Base-by-base conservation (phyloP, 1,139 yeast genomes). In the Scheffersomyces titani region DNA sequence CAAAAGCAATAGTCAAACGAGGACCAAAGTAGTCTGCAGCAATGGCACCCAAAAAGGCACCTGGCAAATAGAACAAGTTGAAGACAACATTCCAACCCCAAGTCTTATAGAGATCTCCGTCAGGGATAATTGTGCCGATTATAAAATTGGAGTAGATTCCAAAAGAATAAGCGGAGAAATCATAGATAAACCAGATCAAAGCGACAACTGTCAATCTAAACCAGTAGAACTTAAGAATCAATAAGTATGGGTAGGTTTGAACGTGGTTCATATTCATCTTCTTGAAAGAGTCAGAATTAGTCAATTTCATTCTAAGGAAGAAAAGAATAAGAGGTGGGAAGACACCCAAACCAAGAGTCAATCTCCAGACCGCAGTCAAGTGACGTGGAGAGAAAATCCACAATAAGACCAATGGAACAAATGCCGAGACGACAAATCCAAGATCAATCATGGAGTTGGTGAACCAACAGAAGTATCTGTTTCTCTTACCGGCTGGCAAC, bases 81-180 rank as follows among this genome's bases (percentile, higher is more conserved):
- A 93, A 83, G 5, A 93, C 94, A 59, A 90, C 90, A 71, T 89
- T 90, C 98, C 98, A 93, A 54, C 98, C 98, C 75, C 92, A 91
- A 22, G 89, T 83, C 70, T 87, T 83, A 74, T 88, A 88, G 60
- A 91, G 73, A 64, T 87, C 84, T 50, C 81, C 82, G 54, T 80
- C 86, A 19, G 49, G 49, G 59, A 90, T 84, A 57, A 91, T 76
- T 50, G 75, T 71, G 45, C 80, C 77, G 62, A 91, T 76, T 61
- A 92, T 90, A 60, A 81, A 80, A 20, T 92, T 76, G 13, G 96
- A 89, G 74, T 88, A 92, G 65, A 90, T 85, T 65, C 97, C 94
- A 70, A 92, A 92, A 0, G 97, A 90, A 72, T 92, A 93, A 13
- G 88, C 84, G 36, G 93, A 86, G 73, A 93, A 92, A 74, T 93